Base-by-base conservation (phyloP, 1,284 basidiomycete genomes). In the Pisolithus thermaeus region DNA sequence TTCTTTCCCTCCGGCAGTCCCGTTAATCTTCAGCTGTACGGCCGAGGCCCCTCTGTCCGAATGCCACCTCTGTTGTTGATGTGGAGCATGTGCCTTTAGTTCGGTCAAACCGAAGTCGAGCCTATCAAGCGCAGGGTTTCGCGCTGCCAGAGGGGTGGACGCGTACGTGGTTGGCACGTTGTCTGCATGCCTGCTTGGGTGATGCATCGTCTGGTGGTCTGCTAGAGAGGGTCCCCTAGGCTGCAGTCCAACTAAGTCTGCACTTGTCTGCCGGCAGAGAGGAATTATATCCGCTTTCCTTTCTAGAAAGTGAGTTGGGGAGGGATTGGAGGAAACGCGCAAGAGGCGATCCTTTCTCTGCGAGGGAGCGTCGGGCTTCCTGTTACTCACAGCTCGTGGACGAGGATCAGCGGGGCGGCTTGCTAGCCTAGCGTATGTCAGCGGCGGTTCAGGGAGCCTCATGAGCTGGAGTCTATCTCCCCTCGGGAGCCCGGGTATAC, bases 111-210 rank as follows among this genome's bases (percentile, higher is more conserved):
- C 68, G 38, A 14, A 46, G 47, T 68, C 65, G 37, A 69, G 47
- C 49, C 63, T 66, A 22, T 66, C 61, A 16, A 66, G 53, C 11
- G 67, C 69, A n/a, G 67, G 68, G 42, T 52, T 56, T 9, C 61
- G 56, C 50, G 57, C 54, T 43, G 49, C 35, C 0, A 47, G 14
- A 22, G 50, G 20, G 28, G n/a, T 37, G 25, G n/a, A n/a, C n/a
- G n/a, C n/a, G n/a, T 56, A 64, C 14, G 55, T 49, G 37, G 55
- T 51, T 22, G 56, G 49, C 9, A 55, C 46, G 44, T 52, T 23
- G n/a, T 52, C n/a, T 18, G 55, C 28, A 32, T 46, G 40, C 3
- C 42, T 50, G 39, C 22, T 48, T 30, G 50, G 18, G 11, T 14
- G 25, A 28, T 40, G 36, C 41, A 9, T 5, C n/a, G 12, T 38